phyloP scores from a whole-genome alignment of 148 eudicot genomes.

The Arbutus unedo region DNA sequence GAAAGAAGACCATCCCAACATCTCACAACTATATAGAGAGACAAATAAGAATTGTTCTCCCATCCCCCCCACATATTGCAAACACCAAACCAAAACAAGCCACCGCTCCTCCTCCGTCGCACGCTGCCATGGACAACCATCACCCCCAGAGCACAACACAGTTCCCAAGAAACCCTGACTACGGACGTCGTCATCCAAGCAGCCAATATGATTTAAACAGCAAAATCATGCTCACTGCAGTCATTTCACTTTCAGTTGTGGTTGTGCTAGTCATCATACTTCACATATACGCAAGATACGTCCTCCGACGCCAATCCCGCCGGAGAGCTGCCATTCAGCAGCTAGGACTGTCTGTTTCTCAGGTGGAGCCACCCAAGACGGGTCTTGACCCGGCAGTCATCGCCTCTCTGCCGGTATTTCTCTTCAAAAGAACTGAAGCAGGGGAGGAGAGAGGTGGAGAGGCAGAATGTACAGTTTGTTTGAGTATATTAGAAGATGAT shows the following conservation, averaged over 20 bases:
- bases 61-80: not conserved
- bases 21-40: not conserved
- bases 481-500: slow-evolving; percentile 39
- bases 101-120: not conserved
- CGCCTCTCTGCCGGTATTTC: slow-evolving; percentile 34
- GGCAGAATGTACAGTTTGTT: slow-evolving; percentile 50
- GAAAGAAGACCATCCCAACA: not conserved
- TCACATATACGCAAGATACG: slow-evolving; percentile 32
- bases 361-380: slow-evolving; percentile 20
- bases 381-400: slow-evolving; percentile 56
- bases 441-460: not conserved
- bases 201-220: slow-evolving; percentile 23
- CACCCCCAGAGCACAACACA: not conserved
- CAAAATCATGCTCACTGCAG: slow-evolving; percentile 38
- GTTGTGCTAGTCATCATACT: slow-evolving; percentile 29
- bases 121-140: not conserved
- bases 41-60: not conserved
- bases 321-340: slow-evolving; percentile 20
- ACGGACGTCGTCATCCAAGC: accelerated
- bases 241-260: slow-evolving; percentile 30
- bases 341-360: slow-evolving; percentile 7
- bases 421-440: slow-evolving; percentile 22
- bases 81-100: not conserved
- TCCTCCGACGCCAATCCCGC: slow-evolving; percentile 35
- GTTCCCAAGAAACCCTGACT: accelerated